Conservation (phyloP, 345 rosid species). For the Gossypium arboreum region DNA sequence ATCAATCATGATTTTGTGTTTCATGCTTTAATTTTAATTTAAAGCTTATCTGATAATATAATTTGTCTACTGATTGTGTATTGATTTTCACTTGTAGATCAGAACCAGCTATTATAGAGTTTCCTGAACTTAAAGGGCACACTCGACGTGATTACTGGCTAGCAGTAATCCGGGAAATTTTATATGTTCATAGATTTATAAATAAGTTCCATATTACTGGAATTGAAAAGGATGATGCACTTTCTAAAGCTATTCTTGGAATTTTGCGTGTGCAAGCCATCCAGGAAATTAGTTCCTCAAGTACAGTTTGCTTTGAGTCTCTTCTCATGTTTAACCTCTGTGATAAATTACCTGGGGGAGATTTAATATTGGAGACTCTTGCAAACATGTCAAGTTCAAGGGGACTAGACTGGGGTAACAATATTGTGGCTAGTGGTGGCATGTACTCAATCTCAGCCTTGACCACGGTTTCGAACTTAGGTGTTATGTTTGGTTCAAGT, state of each 20-base stretch:
- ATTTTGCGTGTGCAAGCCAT: slow-evolving; percentile 77
- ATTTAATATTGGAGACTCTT: slow-evolving; percentile 81
- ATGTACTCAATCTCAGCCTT: slow-evolving; percentile 72
- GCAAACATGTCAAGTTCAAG: slow-evolving; percentile 61
- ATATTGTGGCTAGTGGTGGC: slow-evolving; percentile 40
- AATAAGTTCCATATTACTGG: slow-evolving; percentile 62
- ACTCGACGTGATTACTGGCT: slow-evolving; percentile 94
- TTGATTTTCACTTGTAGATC: slow-evolving; percentile 52
- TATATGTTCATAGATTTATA: slow-evolving; percentile 69
- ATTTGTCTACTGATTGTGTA: slow-evolving; percentile 15
- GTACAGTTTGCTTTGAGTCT: slow-evolving; percentile 34
- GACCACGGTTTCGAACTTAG: slow-evolving; percentile 71
- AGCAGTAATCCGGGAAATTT: slow-evolving; percentile 66
- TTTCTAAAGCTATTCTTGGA: slow-evolving; percentile 87
- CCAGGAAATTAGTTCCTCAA: slow-evolving; percentile 53
- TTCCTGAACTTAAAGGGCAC: slow-evolving; percentile 97
- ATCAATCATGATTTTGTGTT: not conserved
- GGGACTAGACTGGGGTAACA: slow-evolving; percentile 43
- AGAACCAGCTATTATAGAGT: slow-evolving; percentile 84
- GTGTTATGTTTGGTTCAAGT: slow-evolving; percentile 64
- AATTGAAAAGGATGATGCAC: slow-evolving; percentile 61
- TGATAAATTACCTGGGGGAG: slow-evolving; percentile 97
- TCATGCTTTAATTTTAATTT: not conserved
- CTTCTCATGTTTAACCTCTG: slow-evolving; percentile 90
- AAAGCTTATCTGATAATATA: slow-evolving; percentile 20